Evolutionary conservation across 768 basidiomycete genomes (phyloP), one percentile per base, ranked within the genome.

Genomic region (Clathrus columnatus): DNA sequence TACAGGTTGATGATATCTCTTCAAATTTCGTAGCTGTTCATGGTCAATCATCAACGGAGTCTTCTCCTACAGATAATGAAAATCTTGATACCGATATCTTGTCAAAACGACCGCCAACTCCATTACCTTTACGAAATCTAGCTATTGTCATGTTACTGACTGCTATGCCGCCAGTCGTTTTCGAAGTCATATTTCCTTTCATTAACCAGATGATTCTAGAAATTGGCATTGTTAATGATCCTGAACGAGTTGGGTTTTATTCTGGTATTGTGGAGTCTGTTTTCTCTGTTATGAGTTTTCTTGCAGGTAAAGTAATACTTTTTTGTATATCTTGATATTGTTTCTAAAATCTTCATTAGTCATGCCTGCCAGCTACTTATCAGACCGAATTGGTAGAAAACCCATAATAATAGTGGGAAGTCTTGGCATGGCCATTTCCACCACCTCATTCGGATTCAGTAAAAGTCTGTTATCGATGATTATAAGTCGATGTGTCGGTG

Each of bases 341-440:
- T 18, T 10, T 42, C 11, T 55, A 36, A 17, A 20, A 29, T 24
- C 8, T 50, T 20, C 7, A 17, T 2, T 8, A 57, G 50, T 57
- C 6, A 27, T 58, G 20, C 57, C 57, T 5, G 36, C 24, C 7
- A 28, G 51, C 7, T 26, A 48, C n/a, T 28, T 51, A 21, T 55
- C 63, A 14, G 63, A 64, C 50, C 50, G 54, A n/a, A 42, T 61
- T 29, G 63, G 63, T 16, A 54, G 63, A 6, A 64, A 64, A 45
- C 63, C 63, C 42, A 56, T 64, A 24, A 57, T 64, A 41, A 18
- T 62, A 27, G 26, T 20, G 41, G 62, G 63, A n/a, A 53, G 56
- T 2, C 2, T 56, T 5, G 60, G 59, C 18, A 36, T 62, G 17
- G 53, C 56, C 20, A 18, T 59, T 11, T 60, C 60, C 1, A 51